Evolutionary conservation across 2,329 filamentous ascomycete genomes (phyloP), one percentile per base, ranked within the genome.

Genomic region (Decorospora gaudefroyi): DNA sequence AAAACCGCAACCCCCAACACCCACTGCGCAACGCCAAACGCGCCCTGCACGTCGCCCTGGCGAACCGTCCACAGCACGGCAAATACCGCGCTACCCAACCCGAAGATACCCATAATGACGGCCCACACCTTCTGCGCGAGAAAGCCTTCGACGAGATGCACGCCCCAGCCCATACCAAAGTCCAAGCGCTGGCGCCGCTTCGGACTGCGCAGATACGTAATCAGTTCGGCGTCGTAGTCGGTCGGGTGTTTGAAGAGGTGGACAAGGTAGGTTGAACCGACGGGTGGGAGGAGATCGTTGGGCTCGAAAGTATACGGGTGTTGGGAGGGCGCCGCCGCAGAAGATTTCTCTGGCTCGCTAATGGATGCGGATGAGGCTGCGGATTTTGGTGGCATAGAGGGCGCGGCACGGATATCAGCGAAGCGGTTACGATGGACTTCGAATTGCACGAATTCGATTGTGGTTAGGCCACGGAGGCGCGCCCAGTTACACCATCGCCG

Each of bases 361-460:
- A 28, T 42, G 3, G 39, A 46, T 11, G 29, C 36, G 9, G 57
- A 54, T n/a, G 59, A 46, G 2, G 38, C 39, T 4, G 53, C 29
- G 1, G 49, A 45, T 15, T 31, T 49, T 5, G 57, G 64, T 3
- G 70, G 69, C 67, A 72, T 68, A 22, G 68, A 68, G 0, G 69
- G 70, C 10, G 55, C 51, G 5, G 64, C 67, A 6, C 69, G 59
- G 8, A 72, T 71, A 37, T 72, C 70, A 4, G 69, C 68, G 35
- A 72, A 69, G 19, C 69, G 65, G 42, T 71, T 72, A 9, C 65
- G 65, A 42, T 72, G 69, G 6, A 72, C 65, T 55, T 72, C 67
- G 39, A 70, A 70, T 47, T 67, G 67, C 4, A 71, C 67, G 34
- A 72, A 73, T 11, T 69, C 58, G 40, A 73, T 71, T 1, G 61